Conservation (phyloP, 495 filamentous ascomycete genomes). For the Hypoxylon fragiforme region DNA sequence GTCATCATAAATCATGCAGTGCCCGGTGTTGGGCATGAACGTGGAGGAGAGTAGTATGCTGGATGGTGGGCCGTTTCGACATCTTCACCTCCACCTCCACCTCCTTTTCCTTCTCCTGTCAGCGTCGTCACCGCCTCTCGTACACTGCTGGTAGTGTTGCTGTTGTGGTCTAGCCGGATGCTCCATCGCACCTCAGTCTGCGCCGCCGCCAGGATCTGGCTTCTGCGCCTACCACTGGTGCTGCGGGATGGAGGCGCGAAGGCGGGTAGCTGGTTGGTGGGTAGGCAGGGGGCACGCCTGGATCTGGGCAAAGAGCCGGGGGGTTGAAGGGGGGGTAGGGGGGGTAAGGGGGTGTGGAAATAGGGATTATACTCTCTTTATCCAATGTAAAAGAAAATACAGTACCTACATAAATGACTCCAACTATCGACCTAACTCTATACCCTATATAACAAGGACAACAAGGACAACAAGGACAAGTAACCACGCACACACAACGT, state of each 20-base stretch:
- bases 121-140: slow-evolving; percentile 22
- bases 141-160: background rate
- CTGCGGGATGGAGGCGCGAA: slow-evolving; percentile 11
- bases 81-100: no score
- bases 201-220: slow-evolving; percentile 11
- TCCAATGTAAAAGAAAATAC: no score
- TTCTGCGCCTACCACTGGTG: slow-evolving; percentile 2
- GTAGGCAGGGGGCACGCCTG: slow-evolving; percentile 2
- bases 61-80: no score
- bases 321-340: slow-evolving; percentile 12
- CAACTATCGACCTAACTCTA: no score
- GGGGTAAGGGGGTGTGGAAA: slow-evolving; percentile 1
- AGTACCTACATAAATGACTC: no score
- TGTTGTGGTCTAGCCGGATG: slow-evolving; percentile 13
- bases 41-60: no score
- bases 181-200: slow-evolving; percentile 16
- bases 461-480: no score
- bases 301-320: slow-evolving; percentile 15
- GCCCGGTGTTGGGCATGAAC: no score
- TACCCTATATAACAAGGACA: no score
- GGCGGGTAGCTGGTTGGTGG: background rate
- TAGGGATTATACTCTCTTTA: background rate
- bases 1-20: no score
- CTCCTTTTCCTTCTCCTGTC: no score
- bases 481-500: background rate